Evolutionary conservation across 495 filamentous ascomycete species (phyloP).

Genomic region (Penicillium antarcticum): DNA sequence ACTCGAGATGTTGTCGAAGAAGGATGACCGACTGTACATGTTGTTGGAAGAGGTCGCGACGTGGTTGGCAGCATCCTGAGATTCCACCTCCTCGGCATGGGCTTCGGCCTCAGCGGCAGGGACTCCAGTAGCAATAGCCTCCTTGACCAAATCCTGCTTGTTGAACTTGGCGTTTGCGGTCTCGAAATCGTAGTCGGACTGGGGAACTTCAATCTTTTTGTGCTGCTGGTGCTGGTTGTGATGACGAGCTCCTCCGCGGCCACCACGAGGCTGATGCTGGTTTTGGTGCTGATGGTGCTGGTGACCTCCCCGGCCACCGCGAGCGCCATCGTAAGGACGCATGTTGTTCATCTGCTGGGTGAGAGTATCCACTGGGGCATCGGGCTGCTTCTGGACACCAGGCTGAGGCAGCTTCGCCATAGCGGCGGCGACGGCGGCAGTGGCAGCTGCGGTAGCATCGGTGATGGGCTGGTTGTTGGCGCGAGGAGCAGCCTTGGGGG

Average conservation of each 20-base stretch:
- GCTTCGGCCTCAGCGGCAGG: conserved; percentile 56
- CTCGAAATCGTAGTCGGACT: conserved; percentile 90
- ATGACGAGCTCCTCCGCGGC: conserved; percentile 55
- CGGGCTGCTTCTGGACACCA: conserved; percentile 40
- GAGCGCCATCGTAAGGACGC: conserved; percentile 59
- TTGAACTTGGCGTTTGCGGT: conserved; percentile 95
- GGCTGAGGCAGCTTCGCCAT: conserved; percentile 76
- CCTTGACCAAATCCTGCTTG: conserved; percentile 91
- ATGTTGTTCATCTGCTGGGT: conserved; percentile 85
- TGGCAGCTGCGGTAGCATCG: conserved; percentile 79
- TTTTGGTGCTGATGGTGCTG: conserved; percentile 9
- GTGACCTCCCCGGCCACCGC: conserved; percentile 51
- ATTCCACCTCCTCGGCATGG: conserved; percentile 29
- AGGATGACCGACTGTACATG: conserved; percentile 80
- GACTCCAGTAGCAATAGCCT: conserved; percentile 76
- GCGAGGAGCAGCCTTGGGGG: conserved; percentile 35
- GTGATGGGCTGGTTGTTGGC: conserved; percentile 42
- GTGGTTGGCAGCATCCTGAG: conserved; percentile 30
- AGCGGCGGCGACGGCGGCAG: conserved; percentile 80
- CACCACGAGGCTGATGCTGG: conserved; percentile 33
- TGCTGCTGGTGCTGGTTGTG: conserved; percentile 50
- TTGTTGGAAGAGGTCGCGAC: conserved; percentile 13
- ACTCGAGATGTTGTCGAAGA: conserved; percentile 97
- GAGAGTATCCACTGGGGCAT: conserved; percentile 67
- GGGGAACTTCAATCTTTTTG: conserved; percentile 80